phyloP scores from a whole-genome alignment of 345 rosid genomes.

The Linum usitatissimum region DNA sequence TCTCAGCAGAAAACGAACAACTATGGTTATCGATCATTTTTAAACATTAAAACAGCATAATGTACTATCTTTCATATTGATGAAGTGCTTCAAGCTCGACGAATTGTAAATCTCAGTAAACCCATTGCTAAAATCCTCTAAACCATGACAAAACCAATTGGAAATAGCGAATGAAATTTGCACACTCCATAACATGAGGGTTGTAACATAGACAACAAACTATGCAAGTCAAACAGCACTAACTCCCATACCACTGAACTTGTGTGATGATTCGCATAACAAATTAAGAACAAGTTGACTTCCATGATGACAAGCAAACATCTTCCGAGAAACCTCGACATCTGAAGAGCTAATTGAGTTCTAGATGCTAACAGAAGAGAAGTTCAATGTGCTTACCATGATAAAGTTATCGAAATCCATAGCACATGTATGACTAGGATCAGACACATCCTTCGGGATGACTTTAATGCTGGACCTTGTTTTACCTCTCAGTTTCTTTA shows the following conservation, averaged over 20 bases:
- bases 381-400: conserved; percentile 35
- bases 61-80: neutral
- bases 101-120: too few species aligned
- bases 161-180: neutral
- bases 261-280: too few species aligned
- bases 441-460: conserved; percentile 62
- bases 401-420: conserved; percentile 87
- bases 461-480: conserved; percentile 58
- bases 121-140: neutral
- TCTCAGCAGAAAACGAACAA: neutral
- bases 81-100: neutral
- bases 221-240: neutral
- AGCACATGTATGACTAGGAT: conserved; percentile 82
- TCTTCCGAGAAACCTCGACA: neutral
- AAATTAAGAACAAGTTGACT: neutral
- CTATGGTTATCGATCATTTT: neutral
- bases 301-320: neutral
- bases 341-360: neutral
- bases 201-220: neutral
- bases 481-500: conserved; percentile 72
- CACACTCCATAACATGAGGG: neutral
- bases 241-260: neutral
- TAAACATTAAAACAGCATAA: neutral
- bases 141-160: neutral
- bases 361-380: conserved; percentile 34